Conservation (phyloP, 352 stramenopile genomes). For the Globisporangium mamillatum region DNA sequence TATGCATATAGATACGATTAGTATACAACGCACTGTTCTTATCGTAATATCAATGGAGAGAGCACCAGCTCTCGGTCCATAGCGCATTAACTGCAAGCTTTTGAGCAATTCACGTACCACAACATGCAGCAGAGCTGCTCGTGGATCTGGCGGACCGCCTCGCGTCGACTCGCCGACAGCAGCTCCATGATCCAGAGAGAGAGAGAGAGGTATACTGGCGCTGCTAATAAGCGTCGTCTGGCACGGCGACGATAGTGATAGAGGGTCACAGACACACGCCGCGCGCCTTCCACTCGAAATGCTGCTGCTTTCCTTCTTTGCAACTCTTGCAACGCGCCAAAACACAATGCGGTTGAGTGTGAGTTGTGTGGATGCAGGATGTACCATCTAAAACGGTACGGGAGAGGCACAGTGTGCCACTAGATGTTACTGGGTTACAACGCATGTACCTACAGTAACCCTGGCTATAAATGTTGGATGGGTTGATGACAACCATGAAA, state of each 20-base stretch:
- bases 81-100: background rate
- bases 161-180: conserved; percentile 46
- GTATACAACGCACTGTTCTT: background rate
- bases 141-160: conserved; percentile 72
- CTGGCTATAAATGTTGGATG: background rate
- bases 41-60: background rate
- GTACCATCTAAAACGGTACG: background rate
- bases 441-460: background rate
- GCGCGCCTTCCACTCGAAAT: conserved; percentile 1
- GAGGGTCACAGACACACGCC: background rate
- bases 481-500: background rate
- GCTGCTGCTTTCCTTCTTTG: background rate
- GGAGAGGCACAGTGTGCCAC: background rate
- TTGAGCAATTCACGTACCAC: conserved; percentile 41
- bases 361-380: background rate
- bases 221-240: background rate
- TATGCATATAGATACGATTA: background rate
- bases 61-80: background rate
- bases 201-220: background rate
- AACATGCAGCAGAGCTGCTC: conserved; percentile 76
- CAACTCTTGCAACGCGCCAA: background rate
- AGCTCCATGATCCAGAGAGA: conserved; percentile 39
- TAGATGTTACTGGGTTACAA: background rate
- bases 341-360: background rate
- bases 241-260: background rate